These are phyloP conservation scores for Erythrobasidium yunnanense DNA, from an alignment of 768 basidiomycete genomes.

Conservation along the genomic window DNA sequence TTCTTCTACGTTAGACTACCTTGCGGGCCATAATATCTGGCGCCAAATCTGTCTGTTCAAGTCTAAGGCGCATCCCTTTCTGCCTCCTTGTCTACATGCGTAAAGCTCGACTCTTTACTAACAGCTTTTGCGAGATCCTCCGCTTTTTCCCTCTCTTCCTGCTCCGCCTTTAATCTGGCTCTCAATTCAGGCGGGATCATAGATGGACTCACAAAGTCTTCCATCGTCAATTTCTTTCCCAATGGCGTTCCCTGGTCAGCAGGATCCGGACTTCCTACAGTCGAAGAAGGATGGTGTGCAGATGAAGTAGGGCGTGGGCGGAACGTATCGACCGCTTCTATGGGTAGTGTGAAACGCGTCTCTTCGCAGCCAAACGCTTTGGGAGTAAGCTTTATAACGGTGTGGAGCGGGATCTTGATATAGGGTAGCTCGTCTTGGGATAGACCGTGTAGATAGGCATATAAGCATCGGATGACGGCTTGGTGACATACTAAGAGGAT, in stretches of 20 bases:
- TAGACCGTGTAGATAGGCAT: slow-evolving; percentile 89
- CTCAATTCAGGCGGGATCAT: slow-evolving; percentile 17
- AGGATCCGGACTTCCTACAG: background rate
- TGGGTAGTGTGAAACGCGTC: slow-evolving; percentile 66
- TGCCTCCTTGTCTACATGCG: too few relatives aligned
- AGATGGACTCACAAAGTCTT: slow-evolving; percentile 20
- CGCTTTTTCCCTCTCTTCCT: background rate
- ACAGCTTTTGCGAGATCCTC: too few relatives aligned
- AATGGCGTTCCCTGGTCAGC: background rate
- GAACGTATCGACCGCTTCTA: slow-evolving; percentile 87
- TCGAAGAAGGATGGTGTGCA: background rate
- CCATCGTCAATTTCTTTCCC: background rate
- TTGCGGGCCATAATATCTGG: too few relatives aligned
- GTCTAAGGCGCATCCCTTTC: too few relatives aligned
- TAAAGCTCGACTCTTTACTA: too few relatives aligned
- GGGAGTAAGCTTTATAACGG: slow-evolving; percentile 94
- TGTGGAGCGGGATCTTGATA: slow-evolving; percentile 88
- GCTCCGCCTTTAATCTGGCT: slow-evolving; percentile 1
- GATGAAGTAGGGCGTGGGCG: slow-evolving; percentile 45
- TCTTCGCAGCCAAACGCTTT: slow-evolving; percentile 99
- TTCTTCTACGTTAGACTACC: too few relatives aligned
- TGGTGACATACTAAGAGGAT: slow-evolving; percentile 95
- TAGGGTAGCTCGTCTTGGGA: slow-evolving; percentile 91
- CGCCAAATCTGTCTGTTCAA: too few relatives aligned
- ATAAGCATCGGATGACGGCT: slow-evolving; percentile 50